A percentile compares a stretch with the other conserved stretches of the same genome.
These are phyloP conservation scores for Cunninghamia lanceolata DNA, from an alignment of 75 land plant genomes.

Conservation along the genomic window DNA sequence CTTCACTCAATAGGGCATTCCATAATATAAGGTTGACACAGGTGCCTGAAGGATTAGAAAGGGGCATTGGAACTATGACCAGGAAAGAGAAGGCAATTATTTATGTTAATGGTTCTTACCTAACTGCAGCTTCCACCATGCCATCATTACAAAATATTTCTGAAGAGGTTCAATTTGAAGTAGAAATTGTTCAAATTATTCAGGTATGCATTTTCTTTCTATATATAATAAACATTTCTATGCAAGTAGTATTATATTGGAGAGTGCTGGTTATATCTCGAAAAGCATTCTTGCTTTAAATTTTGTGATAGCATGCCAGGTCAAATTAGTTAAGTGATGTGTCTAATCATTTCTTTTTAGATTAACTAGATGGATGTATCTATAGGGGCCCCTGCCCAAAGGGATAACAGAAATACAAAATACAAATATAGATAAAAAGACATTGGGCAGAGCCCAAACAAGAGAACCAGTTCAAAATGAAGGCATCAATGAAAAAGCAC, in stretches of 20 bases:
- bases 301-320: neutral
- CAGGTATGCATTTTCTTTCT: conserved; percentile 47
- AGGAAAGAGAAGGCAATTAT: conserved; percentile 76
- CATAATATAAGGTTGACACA: conserved; percentile 20
- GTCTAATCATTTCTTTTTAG: neutral
- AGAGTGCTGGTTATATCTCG: neutral
- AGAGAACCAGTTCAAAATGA: too few species aligned
- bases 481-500: too few species aligned
- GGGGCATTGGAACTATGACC: conserved; percentile 93
- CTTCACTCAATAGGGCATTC: neutral
- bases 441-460: too few species aligned
- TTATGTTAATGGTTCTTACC: conserved; percentile 52
- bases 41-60: conserved; percentile 93
- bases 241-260: neutral
- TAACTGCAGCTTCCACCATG: conserved; percentile 50
- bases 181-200: conserved; percentile 84
- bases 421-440: too few species aligned
- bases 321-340: neutral
- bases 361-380: too few species aligned
- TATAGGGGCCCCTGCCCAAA: too few species aligned
- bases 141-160: conserved; percentile 33
- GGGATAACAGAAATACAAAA: too few species aligned
- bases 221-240: neutral
- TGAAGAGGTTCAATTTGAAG: conserved; percentile 86
- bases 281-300: neutral